A percentile compares a stretch with the other conserved stretches of the same genome.
Conservation (phyloP, 129 eudicot genomes). For the Mikania micrantha region DNA sequence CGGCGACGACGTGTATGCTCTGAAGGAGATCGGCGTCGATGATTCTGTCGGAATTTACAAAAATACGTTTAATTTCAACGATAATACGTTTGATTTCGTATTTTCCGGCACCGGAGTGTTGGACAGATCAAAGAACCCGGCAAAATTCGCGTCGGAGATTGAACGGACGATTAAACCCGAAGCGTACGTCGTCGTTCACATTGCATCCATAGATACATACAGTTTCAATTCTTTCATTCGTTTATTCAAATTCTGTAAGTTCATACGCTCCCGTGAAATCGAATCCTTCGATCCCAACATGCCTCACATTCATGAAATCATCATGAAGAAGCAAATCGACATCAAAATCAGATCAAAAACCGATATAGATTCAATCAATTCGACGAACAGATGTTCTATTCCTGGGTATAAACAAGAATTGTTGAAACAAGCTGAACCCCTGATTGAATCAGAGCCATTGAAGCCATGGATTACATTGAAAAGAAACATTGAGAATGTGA, state of each 20-base stretch:
- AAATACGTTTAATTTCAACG: conserved; percentile 41
- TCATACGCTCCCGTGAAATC: conserved; percentile 46
- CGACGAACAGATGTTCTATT: conserved; percentile 30
- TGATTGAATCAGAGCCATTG: conserved; percentile 66
- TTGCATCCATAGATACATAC: conserved; percentile 53
- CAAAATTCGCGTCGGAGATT: conserved; percentile 49
- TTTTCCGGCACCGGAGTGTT: conserved; percentile 55
- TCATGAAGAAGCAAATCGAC: conserved; percentile 43
- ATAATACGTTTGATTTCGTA: conserved; percentile 57
- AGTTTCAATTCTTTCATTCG: conserved; percentile 73
- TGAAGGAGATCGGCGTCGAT: conserved; percentile 67
- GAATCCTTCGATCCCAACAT: conserved; percentile 30
- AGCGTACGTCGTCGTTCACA: conserved; percentile 73
- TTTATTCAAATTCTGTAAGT: conserved; percentile 59
- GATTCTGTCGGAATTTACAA: conserved; percentile 47
- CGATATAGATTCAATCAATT: conserved; percentile 4
- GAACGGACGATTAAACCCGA: conserved; percentile 75
- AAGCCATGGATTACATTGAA: conserved; percentile 93
- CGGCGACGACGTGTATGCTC: conserved; percentile 64
- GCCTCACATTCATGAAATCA: conserved; percentile 52
- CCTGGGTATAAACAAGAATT: conserved; percentile 58
- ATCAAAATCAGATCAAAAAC: conserved; percentile 11
- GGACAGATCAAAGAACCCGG: conserved; percentile 33
- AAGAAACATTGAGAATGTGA: conserved; percentile 57
- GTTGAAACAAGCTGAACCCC: conserved; percentile 57